Conservation (phyloP, 2,329 filamentous ascomycete species). For the Sarocladium oryzae region DNA sequence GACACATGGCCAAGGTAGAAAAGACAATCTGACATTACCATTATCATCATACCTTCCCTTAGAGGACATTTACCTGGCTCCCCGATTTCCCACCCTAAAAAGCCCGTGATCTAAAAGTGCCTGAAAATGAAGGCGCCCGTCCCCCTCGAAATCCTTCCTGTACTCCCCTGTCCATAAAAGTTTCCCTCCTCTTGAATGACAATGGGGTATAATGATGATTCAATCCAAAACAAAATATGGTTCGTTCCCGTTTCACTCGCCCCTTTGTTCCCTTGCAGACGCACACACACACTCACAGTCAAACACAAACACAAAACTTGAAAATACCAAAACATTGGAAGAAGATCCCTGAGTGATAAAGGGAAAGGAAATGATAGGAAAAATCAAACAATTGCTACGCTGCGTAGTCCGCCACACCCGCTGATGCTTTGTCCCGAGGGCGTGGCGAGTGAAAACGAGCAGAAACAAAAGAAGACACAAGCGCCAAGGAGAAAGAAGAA, state of each 20-base stretch:
- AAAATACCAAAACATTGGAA: too few species aligned
- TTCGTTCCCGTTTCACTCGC: neutral
- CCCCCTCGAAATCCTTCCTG: neutral
- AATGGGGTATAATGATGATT: constrained; percentile 9
- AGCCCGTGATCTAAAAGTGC: neutral
- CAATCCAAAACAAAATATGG: neutral
- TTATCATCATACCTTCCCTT: constrained; percentile 3
- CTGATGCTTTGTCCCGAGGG: neutral
- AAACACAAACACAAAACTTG: too few species aligned
- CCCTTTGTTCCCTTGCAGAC: too few species aligned
- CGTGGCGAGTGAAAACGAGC: neutral
- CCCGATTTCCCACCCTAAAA: neutral
- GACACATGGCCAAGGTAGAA: too few species aligned
- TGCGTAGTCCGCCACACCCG: neutral
- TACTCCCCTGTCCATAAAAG: neutral
- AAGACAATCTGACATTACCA: constrained; percentile 8
- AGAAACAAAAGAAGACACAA: neutral
- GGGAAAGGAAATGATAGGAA: too few species aligned
- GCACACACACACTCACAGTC: too few species aligned
- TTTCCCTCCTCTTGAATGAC: constrained; percentile 5
- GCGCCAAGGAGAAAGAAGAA: neutral
- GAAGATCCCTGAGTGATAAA: too few species aligned
- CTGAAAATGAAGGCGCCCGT: neutral
- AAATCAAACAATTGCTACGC: neutral
- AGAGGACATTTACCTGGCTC: neutral